Evolutionary conservation across 2,329 filamentous ascomycete genomes (phyloP).

Genomic region (Sphaceloma murrayae): DNA sequence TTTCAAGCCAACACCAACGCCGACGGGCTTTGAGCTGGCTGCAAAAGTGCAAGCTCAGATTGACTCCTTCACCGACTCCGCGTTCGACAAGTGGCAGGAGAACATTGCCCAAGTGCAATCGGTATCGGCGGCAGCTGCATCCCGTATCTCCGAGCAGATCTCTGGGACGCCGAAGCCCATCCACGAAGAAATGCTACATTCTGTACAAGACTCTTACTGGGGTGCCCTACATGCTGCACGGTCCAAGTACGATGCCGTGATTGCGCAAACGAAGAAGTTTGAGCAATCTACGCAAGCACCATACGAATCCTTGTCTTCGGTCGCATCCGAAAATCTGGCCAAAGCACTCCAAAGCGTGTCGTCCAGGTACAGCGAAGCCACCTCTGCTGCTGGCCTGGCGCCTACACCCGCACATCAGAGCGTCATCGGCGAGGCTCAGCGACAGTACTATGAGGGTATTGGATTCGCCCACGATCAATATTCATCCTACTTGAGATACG

Average conservation of each 20-base stretch:
- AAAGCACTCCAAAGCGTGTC: constrained; percentile 64
- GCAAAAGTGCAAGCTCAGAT: constrained; percentile 27
- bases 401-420: constrained; percentile 48
- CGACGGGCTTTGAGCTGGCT: constrained; percentile 35
- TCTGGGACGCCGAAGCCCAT: constrained; percentile 60
- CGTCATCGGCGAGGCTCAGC: constrained; percentile 49
- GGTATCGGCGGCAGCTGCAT: constrained; percentile 59
- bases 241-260: constrained; percentile 46
- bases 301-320: constrained; percentile 51
- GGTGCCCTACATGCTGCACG: constrained; percentile 55
- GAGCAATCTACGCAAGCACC: constrained; percentile 36
- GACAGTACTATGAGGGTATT: constrained; percentile 68
- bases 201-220: constrained; percentile 59
- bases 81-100: constrained; percentile 50
- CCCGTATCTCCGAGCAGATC: constrained; percentile 56
- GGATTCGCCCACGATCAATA: constrained; percentile 72
- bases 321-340: constrained; percentile 60
- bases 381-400: constrained; percentile 54
- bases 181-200: constrained; percentile 59
- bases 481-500: constrained; percentile 61
- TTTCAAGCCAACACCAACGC: constrained; percentile 44
- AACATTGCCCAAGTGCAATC: constrained; percentile 58
- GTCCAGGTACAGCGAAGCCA: constrained; percentile 59
- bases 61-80: constrained; percentile 40
- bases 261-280: constrained; percentile 43